Base-by-base conservation (phyloP, 163 green algal species). In the Botryococcus braunii region DNA sequence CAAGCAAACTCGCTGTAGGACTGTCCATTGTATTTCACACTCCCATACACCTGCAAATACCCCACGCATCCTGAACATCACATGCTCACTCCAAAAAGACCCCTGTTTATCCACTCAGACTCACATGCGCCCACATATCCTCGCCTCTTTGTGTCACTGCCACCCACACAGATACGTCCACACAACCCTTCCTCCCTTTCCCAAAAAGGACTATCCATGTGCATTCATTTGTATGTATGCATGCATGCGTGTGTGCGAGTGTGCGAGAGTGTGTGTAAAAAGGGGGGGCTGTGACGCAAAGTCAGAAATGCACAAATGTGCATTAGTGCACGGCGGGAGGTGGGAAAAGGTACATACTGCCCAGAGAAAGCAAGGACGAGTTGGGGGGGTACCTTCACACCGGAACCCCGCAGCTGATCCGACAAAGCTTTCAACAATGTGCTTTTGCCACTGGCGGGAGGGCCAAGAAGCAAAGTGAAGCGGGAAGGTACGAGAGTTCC, bases 401-500 rank as follows among this genome's bases (percentile, higher is more conserved):
- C 47, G 9, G 25, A 25, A 11, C 62, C 34, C 32, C 32, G 56
- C 27, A 79, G 60, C 49, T 68, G 64, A 2, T 82, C 86, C 6
- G 76, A 67, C 40, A 91, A 78, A 0, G 79, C 69, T 27, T 81
- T 76, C 29, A 95, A 77, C n/a, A 95, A 73, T 4, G 79, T 91
- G 29, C 75, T 83, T 69, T 91, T 92, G 68, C 88, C 88, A 4
- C 70, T 69, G 41, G 82, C 81, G 3, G 86, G 88, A 4, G 88
- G 86, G 4, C 88, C 88, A 63, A 95, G 80, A 64, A 95, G 83
- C 43, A 95, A 78, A 7, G 81, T 89, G 65, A 93, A 73, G 46
- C 75, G 74, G 1, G 68, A 68, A 13, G 66, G 72, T 27, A 48
- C 48, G 25, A 77, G 39, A n/a, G 57, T 36, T 23, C 71, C 68